A percentile compares a stretch with the other conserved stretches of the same genome.
Evolutionary conservation across 257 asterid genomes (phyloP).

Genomic region (Primulina eburnea): DNA sequence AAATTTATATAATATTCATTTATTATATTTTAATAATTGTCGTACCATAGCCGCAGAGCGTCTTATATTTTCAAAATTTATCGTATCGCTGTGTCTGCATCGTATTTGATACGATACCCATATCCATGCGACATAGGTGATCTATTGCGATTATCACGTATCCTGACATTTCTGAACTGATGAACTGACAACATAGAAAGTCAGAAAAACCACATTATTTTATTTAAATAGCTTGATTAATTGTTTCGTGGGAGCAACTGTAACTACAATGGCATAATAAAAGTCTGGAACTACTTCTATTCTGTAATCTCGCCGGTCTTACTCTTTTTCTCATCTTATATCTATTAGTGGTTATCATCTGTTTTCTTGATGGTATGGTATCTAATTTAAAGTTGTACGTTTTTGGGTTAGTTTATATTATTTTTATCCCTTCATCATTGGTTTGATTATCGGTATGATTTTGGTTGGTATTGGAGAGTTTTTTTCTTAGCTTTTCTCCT

Average conservation of each 20-base stretch:
- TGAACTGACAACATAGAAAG: not conserved
- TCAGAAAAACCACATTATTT: not conserved
- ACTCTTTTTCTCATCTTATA: not conserved
- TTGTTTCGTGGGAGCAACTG: not conserved
- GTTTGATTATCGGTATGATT: not conserved
- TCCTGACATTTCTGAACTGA: not conserved
- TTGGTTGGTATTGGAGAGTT: not conserved
- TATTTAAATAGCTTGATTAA: not conserved
- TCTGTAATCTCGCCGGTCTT: not conserved
- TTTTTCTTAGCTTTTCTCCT: constrained; percentile 7
- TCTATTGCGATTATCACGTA: not conserved
- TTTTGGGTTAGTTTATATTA: not conserved
- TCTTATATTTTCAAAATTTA: too few species aligned
- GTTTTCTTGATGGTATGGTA: not conserved
- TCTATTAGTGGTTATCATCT: not conserved
- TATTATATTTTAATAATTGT: too few species aligned
- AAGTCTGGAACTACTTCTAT: not conserved
- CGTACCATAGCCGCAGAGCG: too few species aligned
- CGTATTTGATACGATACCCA: too few species aligned
- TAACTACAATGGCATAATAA: not conserved
- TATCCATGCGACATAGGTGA: not conserved
- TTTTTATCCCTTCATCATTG: not conserved
- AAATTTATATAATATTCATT: too few species aligned
- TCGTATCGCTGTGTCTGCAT: too few species aligned
- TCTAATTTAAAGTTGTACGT: too few species aligned